Evolutionary conservation across 108 stramenopile species (phyloP).

Genomic region (Aurantiochytrium sp.): DNA sequence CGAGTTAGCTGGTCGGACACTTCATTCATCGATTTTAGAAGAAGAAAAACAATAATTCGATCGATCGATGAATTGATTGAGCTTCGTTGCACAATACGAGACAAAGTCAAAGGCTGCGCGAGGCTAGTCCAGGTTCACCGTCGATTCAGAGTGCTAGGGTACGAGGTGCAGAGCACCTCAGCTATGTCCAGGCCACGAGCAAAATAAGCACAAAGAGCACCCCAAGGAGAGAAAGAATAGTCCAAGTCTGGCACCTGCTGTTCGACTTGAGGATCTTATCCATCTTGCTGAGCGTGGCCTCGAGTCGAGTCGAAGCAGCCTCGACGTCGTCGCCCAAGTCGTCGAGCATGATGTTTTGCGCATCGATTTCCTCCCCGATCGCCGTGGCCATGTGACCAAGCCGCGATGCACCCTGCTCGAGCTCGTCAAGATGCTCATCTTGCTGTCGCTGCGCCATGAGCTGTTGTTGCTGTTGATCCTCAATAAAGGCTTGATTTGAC

Average conservation of each 20-base stretch:
- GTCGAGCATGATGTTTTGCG: neutral
- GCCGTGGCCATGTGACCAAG: slow-evolving; percentile 21
- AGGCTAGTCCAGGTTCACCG: too few species aligned
- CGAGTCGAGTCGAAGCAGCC: neutral
- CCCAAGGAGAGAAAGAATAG: neutral
- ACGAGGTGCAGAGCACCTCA: neutral
- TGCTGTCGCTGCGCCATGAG: neutral
- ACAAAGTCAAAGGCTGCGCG: too few species aligned
- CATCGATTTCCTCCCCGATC: slow-evolving; percentile 3
- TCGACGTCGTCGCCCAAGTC: neutral
- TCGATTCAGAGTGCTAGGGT: too few species aligned
- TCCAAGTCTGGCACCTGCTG: neutral
- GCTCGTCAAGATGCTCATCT: slow-evolving; percentile 11
- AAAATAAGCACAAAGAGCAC: neutral
- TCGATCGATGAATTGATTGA: too few species aligned
- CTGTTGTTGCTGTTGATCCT: slow-evolving; percentile 13
- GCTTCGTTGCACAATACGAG: too few species aligned
- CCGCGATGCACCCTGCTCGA: neutral
- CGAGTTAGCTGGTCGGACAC: too few species aligned
- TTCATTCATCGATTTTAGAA: too few species aligned
- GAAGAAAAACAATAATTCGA: too few species aligned
- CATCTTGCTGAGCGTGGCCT: neutral
- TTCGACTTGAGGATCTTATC: slow-evolving; percentile 10
- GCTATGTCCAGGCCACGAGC: neutral
- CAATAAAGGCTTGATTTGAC: neutral